Base-by-base conservation (phyloP, 208 protist genomes). In the Leishmania mexicana region DNA sequence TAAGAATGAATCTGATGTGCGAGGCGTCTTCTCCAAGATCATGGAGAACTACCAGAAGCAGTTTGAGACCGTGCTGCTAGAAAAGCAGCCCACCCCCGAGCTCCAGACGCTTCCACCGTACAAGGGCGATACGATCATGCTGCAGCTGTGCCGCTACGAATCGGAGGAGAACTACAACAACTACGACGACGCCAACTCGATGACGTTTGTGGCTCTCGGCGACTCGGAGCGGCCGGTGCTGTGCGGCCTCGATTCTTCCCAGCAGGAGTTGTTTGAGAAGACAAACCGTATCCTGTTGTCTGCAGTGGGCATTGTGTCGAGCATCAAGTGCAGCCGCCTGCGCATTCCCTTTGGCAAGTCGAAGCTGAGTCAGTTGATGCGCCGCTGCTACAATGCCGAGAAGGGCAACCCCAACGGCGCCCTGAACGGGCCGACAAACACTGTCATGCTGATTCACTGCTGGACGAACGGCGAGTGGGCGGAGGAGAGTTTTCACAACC, bases 291-390 rank as follows among this genome's bases (percentile, higher is more conserved):
- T 89, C n/a, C 84, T 97, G 2, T 60, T 89, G 17, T 96, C 95
- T 19, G 93, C 93, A 0, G 88, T 89, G 31, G 93, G 93, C 62
- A 96, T 98, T 75, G 86, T 98, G 13, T 95, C 93, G 8, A 95
- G 93, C 83, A 98, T 98, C 88, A 93, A 95, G 79, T 97, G 95
- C 88, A 98, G 85, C 83, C 93, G 95, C 28, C 88, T 98, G 77
- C 91, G 96, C 58, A 94, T 98, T 62, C 96, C 96, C n/a, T 98
- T 97, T 85, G 94, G 94, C 42, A 98, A 97, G 83, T 98, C 94
- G 51, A 96, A 97, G 84, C 78, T 98, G 71, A 96, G 89, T 28
- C 93, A 96, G 87, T 88, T 98, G 38, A 88, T 98, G 83, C 93
- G 93, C 65, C 93, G 95, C 38, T 87, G 89, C 76, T 98, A 98